phyloP scores from a whole-genome alignment of 2,329 filamentous ascomycete genomes.

The Talaromyces amestolkiae region DNA sequence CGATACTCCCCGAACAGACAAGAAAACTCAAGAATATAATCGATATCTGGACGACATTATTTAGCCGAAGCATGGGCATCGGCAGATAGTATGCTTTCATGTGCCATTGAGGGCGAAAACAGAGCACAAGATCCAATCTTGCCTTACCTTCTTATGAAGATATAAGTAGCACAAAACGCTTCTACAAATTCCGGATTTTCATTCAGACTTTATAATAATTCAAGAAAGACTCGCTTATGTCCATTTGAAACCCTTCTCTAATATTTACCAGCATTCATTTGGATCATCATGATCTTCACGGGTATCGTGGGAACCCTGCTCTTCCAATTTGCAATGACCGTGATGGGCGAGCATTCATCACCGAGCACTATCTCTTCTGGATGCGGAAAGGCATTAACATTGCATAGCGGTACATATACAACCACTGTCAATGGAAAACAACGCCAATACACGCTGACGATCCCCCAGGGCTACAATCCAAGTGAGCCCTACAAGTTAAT shows the following conservation, averaged over 20 bases:
- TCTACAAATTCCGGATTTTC: background rate
- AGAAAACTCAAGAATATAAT: background rate
- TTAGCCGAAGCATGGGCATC: background rate
- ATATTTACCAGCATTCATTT: background rate
- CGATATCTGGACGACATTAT: background rate
- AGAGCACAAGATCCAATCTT: background rate
- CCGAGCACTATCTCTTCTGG: background rate
- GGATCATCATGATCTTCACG: background rate
- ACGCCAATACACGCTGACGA: slow-evolving; percentile 12
- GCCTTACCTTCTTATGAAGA: background rate
- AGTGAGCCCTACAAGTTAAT: slow-evolving; percentile 10
- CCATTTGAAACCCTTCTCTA: background rate
- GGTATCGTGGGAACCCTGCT: background rate
- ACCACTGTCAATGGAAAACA: slow-evolving; percentile 4
- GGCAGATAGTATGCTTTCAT: background rate
- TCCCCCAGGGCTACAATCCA: slow-evolving; percentile 1
- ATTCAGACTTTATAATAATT: background rate
- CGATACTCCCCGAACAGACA: background rate
- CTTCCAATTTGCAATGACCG: no score
- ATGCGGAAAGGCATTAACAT: slow-evolving; percentile 1
- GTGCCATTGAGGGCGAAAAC: background rate
- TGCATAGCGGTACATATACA: slow-evolving; percentile 5
- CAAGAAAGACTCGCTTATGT: background rate
- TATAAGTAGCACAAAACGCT: background rate
- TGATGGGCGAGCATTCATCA: background rate